Base-by-base conservation (phyloP, 495 filamentous ascomycete species). In the Glonium stellatum region DNA sequence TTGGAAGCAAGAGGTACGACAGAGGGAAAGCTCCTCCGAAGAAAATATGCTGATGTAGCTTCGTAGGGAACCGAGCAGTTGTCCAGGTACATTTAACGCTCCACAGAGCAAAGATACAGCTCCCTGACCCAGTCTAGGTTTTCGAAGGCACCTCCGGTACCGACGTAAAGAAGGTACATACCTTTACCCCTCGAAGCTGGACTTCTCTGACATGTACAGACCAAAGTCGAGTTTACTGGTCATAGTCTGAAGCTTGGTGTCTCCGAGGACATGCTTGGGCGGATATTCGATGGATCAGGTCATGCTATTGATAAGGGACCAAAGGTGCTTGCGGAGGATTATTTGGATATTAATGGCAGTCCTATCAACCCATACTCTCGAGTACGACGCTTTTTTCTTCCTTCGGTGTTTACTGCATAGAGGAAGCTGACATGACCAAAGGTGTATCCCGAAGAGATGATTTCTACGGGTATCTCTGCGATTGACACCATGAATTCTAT, bases 401-500 rank as follows among this genome's bases (percentile, higher is more conserved):
- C n/a, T n/a, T n/a, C 13, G 35, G 27, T 44, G 13, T n/a, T 36
- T 12, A 34, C 23, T n/a, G 27, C n/a, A 19, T 34, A 10, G 19
- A 18, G 47, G 58, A 36, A 67, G 59, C 60, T 59, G 72, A 36
- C 19, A 27, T 2, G 23, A 48, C 15, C 44, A 61, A n/a, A 93
- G 89, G 88, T 95, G 47, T 99, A 99, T 71, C 95, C 95, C 72
- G 92, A 97, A 79, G 95, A 99, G 76, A 99, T 99, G 91, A 97
- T 99, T 68, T 91, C 92, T 10, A 99, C 95, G 57, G 95, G 95
- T 83, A 99, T 99, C 72, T 96, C 91, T 58, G 92, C 95, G 69
- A 99, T 99, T 69, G 95, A 99, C 74, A 97, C 92, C 44, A 99
- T 99, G 95, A 99, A 99, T 83, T 97, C 95, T 60, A 92, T 99